These are phyloP conservation scores for Aspergillus luchuensis DNA, from an alignment of 2,329 filamentous ascomycete genomes.

Conservation along the genomic window DNA sequence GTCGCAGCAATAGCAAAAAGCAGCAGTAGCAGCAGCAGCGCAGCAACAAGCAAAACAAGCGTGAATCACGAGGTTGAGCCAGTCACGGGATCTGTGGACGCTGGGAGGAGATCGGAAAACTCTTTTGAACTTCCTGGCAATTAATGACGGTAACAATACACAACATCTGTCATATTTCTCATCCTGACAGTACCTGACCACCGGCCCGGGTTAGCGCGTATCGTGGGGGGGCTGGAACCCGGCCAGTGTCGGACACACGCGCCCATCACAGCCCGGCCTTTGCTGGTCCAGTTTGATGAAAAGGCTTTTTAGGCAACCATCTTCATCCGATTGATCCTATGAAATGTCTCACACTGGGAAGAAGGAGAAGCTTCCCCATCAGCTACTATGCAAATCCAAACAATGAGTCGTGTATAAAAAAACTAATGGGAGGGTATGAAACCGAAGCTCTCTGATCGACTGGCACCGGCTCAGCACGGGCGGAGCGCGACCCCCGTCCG, in stretches of 20 bases:
- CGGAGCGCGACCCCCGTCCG: constrained; percentile 4
- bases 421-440: background rate
- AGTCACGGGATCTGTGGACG: constrained; percentile 10
- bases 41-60: background rate
- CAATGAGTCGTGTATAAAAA: background rate
- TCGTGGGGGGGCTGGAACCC: background rate
- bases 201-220: background rate
- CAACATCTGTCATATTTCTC: background rate
- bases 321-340: background rate
- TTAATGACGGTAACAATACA: background rate
- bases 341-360: no score
- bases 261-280: background rate
- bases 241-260: constrained; percentile 2
- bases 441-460: background rate
- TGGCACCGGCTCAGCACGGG: background rate
- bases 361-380: background rate
- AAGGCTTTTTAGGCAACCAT: background rate
- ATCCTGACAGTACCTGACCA: constrained; percentile 10
- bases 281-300: background rate
- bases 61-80: background rate
- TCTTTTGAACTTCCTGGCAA: background rate
- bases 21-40: background rate
- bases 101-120: background rate
- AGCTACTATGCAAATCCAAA: background rate
- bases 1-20: constrained; percentile 8